Conservation (phyloP, 805 yeast genomes). For the Kuraishia floccosa region DNA sequence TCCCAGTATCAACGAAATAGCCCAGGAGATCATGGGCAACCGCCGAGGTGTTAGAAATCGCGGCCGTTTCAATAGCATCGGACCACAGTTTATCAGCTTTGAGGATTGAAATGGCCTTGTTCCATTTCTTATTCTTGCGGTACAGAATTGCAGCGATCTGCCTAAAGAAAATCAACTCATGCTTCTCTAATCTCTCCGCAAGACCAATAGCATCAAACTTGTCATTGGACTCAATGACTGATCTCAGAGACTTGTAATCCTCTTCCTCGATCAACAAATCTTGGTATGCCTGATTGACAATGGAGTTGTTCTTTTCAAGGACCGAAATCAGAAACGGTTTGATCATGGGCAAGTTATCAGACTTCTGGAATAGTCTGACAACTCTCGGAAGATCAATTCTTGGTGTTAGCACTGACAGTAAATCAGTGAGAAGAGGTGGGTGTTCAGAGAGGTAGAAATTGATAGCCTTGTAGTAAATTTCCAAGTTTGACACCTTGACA, state of each 20-base stretch:
- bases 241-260: conserved; percentile 82
- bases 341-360: conserved; percentile 92
- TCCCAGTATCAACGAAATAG: conserved; percentile 94
- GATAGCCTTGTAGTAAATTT: conserved; percentile 94
- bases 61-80: conserved; percentile 88
- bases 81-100: conserved; percentile 92
- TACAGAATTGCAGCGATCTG: conserved; percentile 91
- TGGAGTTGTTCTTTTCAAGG: conserved; percentile 77
- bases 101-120: conserved; percentile 75
- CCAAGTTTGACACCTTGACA: conserved; percentile 91
- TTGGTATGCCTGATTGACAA: conserved; percentile 92
- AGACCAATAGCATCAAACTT: conserved; percentile 86
- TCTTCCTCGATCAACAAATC: conserved; percentile 93
- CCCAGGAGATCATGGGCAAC: conserved; percentile 82
- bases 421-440: conserved; percentile 82
- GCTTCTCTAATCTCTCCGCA: conserved; percentile 89
- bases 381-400: conserved; percentile 92
- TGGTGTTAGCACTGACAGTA: conserved; percentile 73
- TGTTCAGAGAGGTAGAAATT: conserved; percentile 89
- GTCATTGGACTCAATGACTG: conserved; percentile 81
- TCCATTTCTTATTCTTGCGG: conserved; percentile 90
- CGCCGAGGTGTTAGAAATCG: conserved; percentile 65
- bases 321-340: conserved; percentile 92
- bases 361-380: conserved; percentile 85
- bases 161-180: conserved; percentile 84